These are phyloP conservation scores for Penicillium taxi DNA, from an alignment of 495 filamentous ascomycete species.

Conservation along the genomic window DNA sequence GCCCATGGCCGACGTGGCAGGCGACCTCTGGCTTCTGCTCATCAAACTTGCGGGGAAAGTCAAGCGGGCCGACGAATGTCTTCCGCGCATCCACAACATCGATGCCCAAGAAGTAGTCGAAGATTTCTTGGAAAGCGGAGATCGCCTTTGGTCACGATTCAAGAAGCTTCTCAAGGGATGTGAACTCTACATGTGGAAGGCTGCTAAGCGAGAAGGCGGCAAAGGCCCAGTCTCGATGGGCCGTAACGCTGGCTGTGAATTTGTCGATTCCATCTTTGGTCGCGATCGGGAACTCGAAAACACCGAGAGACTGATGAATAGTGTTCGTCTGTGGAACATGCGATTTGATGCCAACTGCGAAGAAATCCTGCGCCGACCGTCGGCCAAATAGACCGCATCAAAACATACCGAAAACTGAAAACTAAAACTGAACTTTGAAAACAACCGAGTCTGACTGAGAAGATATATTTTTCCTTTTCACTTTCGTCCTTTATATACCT, in stretches of 20 bases:
- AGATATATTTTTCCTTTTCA: conserved; percentile 5
- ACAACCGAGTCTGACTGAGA: conserved; percentile 1
- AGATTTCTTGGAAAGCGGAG: conserved; percentile 87
- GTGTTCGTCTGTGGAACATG: conserved; percentile 87
- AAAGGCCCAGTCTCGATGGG: conserved; percentile 67
- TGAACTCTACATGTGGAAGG: conserved; percentile 87
- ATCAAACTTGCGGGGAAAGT: conserved; percentile 96
- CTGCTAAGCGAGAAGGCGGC: conserved; percentile 56
- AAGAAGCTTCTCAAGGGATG: conserved; percentile 82
- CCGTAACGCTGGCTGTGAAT: conserved; percentile 88
- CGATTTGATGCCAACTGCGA: conserved; percentile 97
- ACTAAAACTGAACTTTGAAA: no score
- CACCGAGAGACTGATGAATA: conserved; percentile 93
- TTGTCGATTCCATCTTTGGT: conserved; percentile 95
- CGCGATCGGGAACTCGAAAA: conserved; percentile 83
- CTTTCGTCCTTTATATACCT: conserved; percentile 7
- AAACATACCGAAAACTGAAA: neutral
- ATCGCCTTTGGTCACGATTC: conserved; percentile 78
- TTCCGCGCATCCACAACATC: conserved; percentile 59
- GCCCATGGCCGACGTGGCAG: conserved; percentile 85
- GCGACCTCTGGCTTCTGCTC: conserved; percentile 89
- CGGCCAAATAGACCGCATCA: conserved; percentile 15
- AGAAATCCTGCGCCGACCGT: conserved; percentile 60
- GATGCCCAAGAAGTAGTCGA: conserved; percentile 76
- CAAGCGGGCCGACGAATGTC: conserved; percentile 79